Conservation (phyloP, 306 rosid species). For the Erythrophleum fordii region DNA sequence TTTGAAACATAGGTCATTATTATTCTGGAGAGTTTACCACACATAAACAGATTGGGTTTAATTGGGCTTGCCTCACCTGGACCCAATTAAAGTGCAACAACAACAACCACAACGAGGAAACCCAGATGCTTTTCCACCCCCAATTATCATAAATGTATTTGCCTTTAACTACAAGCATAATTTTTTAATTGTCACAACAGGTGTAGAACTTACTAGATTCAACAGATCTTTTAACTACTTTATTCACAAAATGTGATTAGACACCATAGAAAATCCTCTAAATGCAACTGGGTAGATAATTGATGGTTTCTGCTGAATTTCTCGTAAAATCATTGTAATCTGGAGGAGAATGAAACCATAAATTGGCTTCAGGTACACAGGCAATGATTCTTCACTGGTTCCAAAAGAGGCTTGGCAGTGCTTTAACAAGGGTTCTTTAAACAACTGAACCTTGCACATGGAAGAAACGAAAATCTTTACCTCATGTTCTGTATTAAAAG, state of each 20-base stretch:
- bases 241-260: not conserved
- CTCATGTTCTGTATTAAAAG: slow-evolving; percentile 91
- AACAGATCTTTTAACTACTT: not conserved
- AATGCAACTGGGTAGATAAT: not conserved
- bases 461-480: slow-evolving; percentile 46
- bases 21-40: not conserved
- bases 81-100: not conserved
- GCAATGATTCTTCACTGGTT: not conserved
- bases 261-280: not conserved
- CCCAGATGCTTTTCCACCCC: not conserved
- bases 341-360: not conserved
- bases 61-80: not conserved
- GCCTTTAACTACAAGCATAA: not conserved
- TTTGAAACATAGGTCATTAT: not conserved
- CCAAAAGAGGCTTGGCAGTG: slow-evolving; percentile 16
- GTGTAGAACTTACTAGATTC: not conserved
- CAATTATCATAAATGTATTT: not conserved
- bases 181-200: too few relatives aligned
- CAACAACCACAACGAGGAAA: not conserved
- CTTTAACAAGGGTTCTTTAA: not conserved
- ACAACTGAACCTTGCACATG: slow-evolving; percentile 4
- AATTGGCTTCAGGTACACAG: not conserved
- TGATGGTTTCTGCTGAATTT: slow-evolving; percentile 17
- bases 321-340: slow-evolving; percentile 7
- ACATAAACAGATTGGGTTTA: not conserved